Percentiles rank a stretch among this genome's conserved stretches.
Evolutionary conservation across 2,329 filamentous ascomycete species (phyloP).

Genomic region (Trichoderma atrobrunneum): DNA sequence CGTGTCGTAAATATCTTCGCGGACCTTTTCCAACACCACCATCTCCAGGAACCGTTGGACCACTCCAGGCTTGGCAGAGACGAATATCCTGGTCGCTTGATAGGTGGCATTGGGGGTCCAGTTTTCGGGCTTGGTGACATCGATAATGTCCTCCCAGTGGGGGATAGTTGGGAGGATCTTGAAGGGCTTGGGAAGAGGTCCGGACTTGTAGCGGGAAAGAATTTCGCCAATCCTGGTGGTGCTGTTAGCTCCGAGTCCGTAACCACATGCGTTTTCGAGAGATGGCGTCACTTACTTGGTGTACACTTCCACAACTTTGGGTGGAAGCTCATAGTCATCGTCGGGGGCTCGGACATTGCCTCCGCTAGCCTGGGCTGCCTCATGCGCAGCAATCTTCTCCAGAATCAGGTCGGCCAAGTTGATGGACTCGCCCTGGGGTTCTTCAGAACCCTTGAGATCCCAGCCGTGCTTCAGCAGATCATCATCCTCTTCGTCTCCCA

Average conservation of each 20-base stretch:
- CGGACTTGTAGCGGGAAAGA: constrained; percentile 88
- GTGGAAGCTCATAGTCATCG: constrained; percentile 81
- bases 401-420: constrained; percentile 93
- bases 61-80: constrained; percentile 74
- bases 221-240: constrained; percentile 74
- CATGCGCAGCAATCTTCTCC: constrained; percentile 88
- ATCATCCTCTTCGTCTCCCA: constrained; percentile 70
- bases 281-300: constrained; percentile 60
- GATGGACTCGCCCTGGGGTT: constrained; percentile 54
- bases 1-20: constrained; percentile 88
- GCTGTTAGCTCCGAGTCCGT: constrained; percentile 19
- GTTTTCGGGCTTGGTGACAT: constrained; percentile 74
- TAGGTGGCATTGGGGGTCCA: constrained; percentile 77
- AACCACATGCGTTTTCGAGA: neutral
- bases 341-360: constrained; percentile 56
- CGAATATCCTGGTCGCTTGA: constrained; percentile 88
- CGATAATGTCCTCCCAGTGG: constrained; percentile 83
- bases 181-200: constrained; percentile 96
- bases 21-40: constrained; percentile 84
- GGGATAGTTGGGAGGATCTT: constrained; percentile 92
- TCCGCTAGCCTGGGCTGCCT: constrained; percentile 59
- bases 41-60: constrained; percentile 84
- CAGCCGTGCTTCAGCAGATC: constrained; percentile 68
- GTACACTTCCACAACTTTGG: constrained; percentile 92
- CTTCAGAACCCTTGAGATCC: constrained; percentile 45